A percentile compares a stretch with the other conserved stretches of the same genome.
Evolutionary conservation across 129 eudicot genomes (phyloP).

Genomic region (Centaurea solstitialis): DNA sequence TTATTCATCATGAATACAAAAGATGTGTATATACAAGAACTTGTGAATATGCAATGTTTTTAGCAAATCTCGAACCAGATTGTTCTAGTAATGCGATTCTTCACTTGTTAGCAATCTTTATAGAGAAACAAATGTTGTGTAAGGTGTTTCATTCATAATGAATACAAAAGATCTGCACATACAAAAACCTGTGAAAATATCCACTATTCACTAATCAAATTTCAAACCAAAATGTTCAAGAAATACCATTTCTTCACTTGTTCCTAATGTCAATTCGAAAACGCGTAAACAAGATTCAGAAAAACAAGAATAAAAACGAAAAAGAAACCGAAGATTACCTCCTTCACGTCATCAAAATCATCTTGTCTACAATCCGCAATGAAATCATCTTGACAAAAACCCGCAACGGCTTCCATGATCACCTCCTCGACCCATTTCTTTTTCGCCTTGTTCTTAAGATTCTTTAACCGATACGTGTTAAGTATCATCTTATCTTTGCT

Average conservation of each 20-base stretch:
- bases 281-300: neutral
- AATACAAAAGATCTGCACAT: neutral
- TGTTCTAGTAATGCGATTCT: neutral
- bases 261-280: neutral
- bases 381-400: neutral
- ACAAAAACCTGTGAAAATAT: neutral
- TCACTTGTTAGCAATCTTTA: neutral
- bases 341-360: neutral
- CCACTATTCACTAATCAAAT: neutral
- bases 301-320: neutral
- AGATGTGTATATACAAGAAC: neutral
- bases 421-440: neutral
- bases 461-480: neutral
- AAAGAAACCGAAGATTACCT: neutral
- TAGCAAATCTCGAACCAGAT: too few species aligned
- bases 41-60: too few species aligned
- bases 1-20: neutral
- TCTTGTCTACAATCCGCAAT: neutral
- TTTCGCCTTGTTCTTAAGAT: neutral
- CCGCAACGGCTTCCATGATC: neutral
- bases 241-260: neutral
- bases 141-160: conserved; percentile 7
- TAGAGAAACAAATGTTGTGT: conserved; percentile 26
- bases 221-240: neutral
- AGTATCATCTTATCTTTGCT: neutral